A percentile compares a stretch with the other conserved stretches of the same genome.
These are phyloP conservation scores for Tylopilus plumbeoviolaceoides DNA, from an alignment of 768 basidiomycete genomes.

Conservation along the genomic window DNA sequence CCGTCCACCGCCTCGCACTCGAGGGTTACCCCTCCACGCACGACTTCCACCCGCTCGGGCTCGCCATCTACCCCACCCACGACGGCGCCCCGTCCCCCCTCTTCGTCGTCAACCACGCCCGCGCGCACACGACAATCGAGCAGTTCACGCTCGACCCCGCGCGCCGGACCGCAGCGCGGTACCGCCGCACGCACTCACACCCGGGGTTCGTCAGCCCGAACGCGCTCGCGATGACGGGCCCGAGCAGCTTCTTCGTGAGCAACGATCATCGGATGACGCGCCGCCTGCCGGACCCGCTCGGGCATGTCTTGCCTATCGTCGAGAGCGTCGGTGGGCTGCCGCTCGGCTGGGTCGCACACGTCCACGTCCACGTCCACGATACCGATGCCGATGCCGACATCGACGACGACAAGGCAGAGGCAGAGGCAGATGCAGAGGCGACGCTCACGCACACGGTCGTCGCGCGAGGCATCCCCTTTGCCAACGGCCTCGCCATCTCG, in stretches of 20 bases:
- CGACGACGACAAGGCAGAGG: constrained; percentile 23
- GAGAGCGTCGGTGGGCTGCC: constrained; percentile 59
- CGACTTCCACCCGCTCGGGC: constrained; percentile 71
- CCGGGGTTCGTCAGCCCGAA: constrained; percentile 64
- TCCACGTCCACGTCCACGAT: constrained; percentile 45
- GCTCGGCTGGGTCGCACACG: constrained; percentile 54
- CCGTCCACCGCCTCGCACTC: constrained; percentile 41
- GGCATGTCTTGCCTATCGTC: constrained; percentile 45
- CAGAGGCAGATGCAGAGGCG: no score
- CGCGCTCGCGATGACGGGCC: constrained; percentile 59
- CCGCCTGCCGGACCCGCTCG: constrained; percentile 49
- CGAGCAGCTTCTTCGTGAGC: constrained; percentile 65
- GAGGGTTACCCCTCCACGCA: constrained; percentile 50
- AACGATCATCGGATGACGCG: constrained; percentile 71
- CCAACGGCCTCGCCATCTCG: constrained; percentile 67
- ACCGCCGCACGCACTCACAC: constrained; percentile 57
- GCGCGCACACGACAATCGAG: constrained; percentile 57
- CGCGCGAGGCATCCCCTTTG: constrained; percentile 52
- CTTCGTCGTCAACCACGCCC: constrained; percentile 69
- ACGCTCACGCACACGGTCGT: constrained; percentile 36
- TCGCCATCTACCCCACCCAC: constrained; percentile 53
- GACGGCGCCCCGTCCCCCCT: constrained; percentile 49
- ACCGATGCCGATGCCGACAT: no score
- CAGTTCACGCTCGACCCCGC: constrained; percentile 55
- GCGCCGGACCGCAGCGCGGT: constrained; percentile 40